Evolutionary conservation across 257 asterid genomes (phyloP), one percentile per base, ranked within the genome.

Genomic region (Buddleja alternifolia): DNA sequence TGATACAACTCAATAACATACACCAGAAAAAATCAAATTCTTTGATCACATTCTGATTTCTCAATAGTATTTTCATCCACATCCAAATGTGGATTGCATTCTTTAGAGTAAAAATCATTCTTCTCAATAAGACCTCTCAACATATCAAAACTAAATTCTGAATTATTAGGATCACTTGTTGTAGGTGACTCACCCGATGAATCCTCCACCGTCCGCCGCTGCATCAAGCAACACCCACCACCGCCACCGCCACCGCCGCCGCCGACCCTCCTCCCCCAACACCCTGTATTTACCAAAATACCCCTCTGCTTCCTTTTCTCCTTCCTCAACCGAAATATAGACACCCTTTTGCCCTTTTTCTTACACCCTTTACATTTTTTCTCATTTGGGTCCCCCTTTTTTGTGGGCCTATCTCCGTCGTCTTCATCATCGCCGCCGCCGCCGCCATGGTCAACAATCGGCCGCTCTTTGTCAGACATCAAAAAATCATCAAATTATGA

Each of bases 161-260:
- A 42, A 73, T 95, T 88, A 66, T 93, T 88, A 72, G 99, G 97
- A 67, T 93, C 97, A 75, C 97, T 88, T 6, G n/a, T n/a, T n/a
- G 86, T 44, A 36, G 95, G 93, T 24, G 96, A 85, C 83, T 85
- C 92, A 79, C 81, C 85, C 3, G 95, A 73, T 10, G 90, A 83
- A 76, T 79, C 95, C 2, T 29, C 34, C 63, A 77, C 63, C 7
- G 86, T 76, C 84, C 39, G 68, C 32, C 86, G 93, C 58, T 69
- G 73, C 77, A 75, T 83, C 59, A 70, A 70, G 78, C 81, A 79
- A 78, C 87, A 74, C 65, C 73, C 63, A 15, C 66, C 65, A 6
- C 70, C 63, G 10, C 34, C 82, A 7, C 69, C 74, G 2, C 19
- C 34, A 5, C 34, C 34, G 34, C 34, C 34, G 34, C 82, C 82